These are phyloP conservation scores for Coemansia sp. DNA, from an alignment of 192 early-diverging fungal genomes.

Conservation along the genomic window DNA sequence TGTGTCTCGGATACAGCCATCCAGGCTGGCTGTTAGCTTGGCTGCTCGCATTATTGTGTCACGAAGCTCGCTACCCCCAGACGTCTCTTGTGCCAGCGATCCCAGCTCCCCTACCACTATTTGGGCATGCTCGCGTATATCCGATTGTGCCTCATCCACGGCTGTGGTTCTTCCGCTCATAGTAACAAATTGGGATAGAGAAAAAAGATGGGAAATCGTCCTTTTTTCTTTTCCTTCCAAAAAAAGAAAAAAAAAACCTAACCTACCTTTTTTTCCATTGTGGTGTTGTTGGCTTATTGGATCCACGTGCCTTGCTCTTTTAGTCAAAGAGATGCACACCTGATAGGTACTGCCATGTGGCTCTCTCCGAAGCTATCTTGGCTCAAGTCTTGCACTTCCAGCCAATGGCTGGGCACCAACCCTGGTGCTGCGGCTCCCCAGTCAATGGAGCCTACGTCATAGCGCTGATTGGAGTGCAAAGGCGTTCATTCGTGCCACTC, in stretches of 20 bases:
- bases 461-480: neutral
- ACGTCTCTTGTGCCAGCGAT: conserved; percentile 35
- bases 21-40: conserved; percentile 36
- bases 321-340: too few species aligned
- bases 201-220: neutral
- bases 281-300: too few species aligned
- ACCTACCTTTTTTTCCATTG: too few species aligned
- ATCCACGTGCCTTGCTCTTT: too few species aligned
- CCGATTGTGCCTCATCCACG: conserved; percentile 39
- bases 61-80: conserved; percentile 43
- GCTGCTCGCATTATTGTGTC: conserved; percentile 34
- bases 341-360: too few species aligned
- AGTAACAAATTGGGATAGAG: neutral
- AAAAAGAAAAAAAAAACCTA: neutral
- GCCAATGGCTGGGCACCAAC: too few species aligned
- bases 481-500: neutral
- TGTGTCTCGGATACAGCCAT: conserved; percentile 29
- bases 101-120: conserved; percentile 30
- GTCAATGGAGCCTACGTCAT: neutral
- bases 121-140: conserved; percentile 49
- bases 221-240: neutral
- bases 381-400: too few species aligned
- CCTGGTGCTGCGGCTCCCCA: too few species aligned
- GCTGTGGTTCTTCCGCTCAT: conserved; percentile 15
- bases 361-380: too few species aligned